phyloP scores from a whole-genome alignment of 805 yeast species.

The Isabelozyma rhagii region DNA sequence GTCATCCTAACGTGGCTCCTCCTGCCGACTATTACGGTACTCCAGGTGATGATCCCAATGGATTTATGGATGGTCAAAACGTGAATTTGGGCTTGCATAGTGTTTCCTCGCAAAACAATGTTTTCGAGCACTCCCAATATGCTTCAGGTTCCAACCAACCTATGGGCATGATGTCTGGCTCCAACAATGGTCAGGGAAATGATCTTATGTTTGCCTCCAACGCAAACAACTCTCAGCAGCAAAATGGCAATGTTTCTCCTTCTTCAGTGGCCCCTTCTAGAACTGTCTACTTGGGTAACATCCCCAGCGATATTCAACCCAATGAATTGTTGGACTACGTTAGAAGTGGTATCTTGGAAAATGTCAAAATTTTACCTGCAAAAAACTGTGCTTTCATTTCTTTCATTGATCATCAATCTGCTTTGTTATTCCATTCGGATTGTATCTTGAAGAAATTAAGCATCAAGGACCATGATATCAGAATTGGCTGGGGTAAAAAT shows the following conservation, averaged over 20 bases:
- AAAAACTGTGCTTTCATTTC: conserved; percentile 89
- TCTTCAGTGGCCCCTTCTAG: conserved; percentile 59
- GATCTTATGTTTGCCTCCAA: conserved; percentile 3
- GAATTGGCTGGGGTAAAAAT: conserved; percentile 92
- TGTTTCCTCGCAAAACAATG: not conserved
- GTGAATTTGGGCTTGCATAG: conserved; percentile 6
- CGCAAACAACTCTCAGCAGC: not conserved
- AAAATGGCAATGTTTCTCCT: conserved; percentile 4
- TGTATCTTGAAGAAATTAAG: conserved; percentile 81
- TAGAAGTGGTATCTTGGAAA: conserved; percentile 85
- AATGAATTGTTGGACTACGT: conserved; percentile 86
- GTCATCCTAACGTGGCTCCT: conserved; percentile 4
- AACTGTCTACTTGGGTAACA: conserved; percentile 86
- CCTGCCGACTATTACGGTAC: conserved; percentile 18
- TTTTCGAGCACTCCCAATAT: not conserved
- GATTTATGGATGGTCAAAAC: conserved; percentile 11
- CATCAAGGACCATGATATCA: conserved; percentile 75
- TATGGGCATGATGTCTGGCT: not conserved
- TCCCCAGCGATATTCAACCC: conserved; percentile 77
- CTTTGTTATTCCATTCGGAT: conserved; percentile 89
- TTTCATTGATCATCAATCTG: conserved; percentile 84
- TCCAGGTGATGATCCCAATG: conserved; percentile 13
- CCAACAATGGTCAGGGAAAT: conserved; percentile 4
- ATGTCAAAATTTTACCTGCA: conserved; percentile 70
- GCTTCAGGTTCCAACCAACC: not conserved